Conservation (phyloP, 441 rosid species). For the Jatropha multifida region DNA sequence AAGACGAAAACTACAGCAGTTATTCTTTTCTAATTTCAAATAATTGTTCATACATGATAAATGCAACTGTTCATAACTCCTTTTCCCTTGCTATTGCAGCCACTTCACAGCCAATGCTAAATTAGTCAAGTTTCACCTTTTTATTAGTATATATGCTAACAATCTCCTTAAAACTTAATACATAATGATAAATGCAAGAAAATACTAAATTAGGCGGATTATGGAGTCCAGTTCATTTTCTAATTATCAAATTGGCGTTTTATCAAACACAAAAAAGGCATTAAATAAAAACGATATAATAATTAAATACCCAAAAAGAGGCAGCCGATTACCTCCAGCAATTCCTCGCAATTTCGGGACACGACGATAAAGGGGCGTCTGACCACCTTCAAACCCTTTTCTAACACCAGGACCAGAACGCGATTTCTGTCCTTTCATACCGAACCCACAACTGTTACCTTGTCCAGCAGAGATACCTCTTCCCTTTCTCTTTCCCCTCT, state of each 20-base stretch:
- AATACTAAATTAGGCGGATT: not conserved
- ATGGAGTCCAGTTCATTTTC: not conserved
- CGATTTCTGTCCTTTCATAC: constrained; percentile 97
- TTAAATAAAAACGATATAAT: not conserved
- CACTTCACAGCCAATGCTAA: not conserved
- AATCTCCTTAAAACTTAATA: not conserved
- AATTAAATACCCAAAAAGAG: not conserved
- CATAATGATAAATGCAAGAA: not conserved
- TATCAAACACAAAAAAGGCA: not conserved
- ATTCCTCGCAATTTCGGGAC: constrained; percentile 83
- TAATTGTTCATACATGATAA: too few relatives aligned
- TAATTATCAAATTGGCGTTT: not conserved
- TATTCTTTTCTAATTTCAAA: not conserved
- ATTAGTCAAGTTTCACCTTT: too few relatives aligned
- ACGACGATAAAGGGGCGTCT: constrained; percentile 88
- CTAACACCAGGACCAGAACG: constrained; percentile 88
- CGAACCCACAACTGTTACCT: constrained; percentile 92
- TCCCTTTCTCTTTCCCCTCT: constrained; percentile 87
- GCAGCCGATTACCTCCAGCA: constrained; percentile 65
- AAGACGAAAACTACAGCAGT: not conserved
- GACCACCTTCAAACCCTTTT: constrained; percentile 95
- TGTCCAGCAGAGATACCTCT: constrained; percentile 92
- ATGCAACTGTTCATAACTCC: not conserved
- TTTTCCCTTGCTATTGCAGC: not conserved
- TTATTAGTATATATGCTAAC: not conserved